Base-by-base conservation (phyloP, 2,329 filamentous ascomycete genomes). In the Aureobasidium melanogenum region DNA sequence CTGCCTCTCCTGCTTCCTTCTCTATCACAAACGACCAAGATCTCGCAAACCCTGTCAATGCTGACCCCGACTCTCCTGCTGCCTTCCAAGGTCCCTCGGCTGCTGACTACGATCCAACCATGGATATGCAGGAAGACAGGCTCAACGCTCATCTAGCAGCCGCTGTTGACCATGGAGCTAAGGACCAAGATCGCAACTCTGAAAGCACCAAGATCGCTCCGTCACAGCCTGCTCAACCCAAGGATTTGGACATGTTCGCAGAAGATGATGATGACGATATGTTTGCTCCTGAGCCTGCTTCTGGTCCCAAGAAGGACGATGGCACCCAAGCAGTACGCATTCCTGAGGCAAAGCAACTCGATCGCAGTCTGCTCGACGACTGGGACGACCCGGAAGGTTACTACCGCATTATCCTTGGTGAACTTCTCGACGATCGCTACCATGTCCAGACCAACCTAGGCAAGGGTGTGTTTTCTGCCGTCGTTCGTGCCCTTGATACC, bases 381-480 rank as follows among this genome's bases (percentile, higher is more conserved):
- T 90, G 86, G 86, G 92, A 96, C 70, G 94, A 97, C 71, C 86
- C 88, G 57, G 91, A 99, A 70, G 94, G 93, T 6, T 97, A 97
- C 73, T 99, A 97, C 80, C 95, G 94, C 74, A 87, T 97, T 62
- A 91, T 95, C 62, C 85, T 91, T 43, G 92, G 93, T 69, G 94
- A 99, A 77, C 78, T 97, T 56, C 81, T 99, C 64, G 89, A 96
- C 67, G 87, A 87, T 32, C 88, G 91, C 36, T 97, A 97, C 73
- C 89, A 94, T 71, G 85, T 99, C 34, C 88, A 93, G 72, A 85
- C 92, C 62, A 87, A 87, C 57, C 81, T 99, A 24, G 94, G 94
- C 65, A 91, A 90, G 74, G 94, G 94, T 68, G 96, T 97, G 82
- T 99, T 97, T 73, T 96, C 94, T 0, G 91, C 91, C 9, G 94